phyloP scores from a whole-genome alignment of 805 yeast genomes.

The Barnettozyma sucrosica region DNA sequence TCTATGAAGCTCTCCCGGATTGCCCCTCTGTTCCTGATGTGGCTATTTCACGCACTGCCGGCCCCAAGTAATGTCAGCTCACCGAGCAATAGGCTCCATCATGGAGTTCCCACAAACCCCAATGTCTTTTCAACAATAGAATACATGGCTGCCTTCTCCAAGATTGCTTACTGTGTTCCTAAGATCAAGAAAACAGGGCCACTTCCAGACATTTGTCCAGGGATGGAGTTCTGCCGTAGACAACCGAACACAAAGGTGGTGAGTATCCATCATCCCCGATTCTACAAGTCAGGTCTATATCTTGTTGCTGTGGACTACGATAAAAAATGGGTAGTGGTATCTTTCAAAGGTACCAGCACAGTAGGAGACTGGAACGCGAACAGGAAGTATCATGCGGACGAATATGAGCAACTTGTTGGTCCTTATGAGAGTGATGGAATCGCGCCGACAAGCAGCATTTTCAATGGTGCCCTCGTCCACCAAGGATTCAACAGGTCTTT shows the following conservation, averaged over 20 bases:
- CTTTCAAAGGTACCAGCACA: conserved; percentile 5
- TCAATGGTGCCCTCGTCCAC: conserved; percentile 38
- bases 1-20: not conserved
- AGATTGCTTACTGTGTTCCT: conserved; percentile 19
- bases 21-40: not conserved
- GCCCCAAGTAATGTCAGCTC: not conserved
- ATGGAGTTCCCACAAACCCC: not conserved
- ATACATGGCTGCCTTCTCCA: conserved; percentile 14
- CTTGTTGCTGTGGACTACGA: conserved; percentile 1
- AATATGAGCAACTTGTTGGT: not conserved
- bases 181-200: conserved; percentile 9
- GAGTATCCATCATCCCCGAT: not conserved
- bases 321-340: not conserved
- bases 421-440: not conserved
- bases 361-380: conserved; percentile 7
- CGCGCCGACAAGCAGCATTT: not conserved
- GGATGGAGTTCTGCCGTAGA: conserved; percentile 6
- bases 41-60: not conserved
- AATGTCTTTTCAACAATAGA: not conserved
- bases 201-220: conserved; percentile 13
- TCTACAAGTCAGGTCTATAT: conserved; percentile 11
- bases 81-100: not conserved
- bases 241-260: not conserved
- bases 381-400: conserved; percentile 3
- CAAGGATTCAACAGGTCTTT: conserved; percentile 52